A percentile compares a stretch with the other conserved stretches of the same genome.
These are phyloP conservation scores for Pseudogymnoascus sp. DNA, from an alignment of 2,329 filamentous ascomycete genomes.

Conservation along the genomic window DNA sequence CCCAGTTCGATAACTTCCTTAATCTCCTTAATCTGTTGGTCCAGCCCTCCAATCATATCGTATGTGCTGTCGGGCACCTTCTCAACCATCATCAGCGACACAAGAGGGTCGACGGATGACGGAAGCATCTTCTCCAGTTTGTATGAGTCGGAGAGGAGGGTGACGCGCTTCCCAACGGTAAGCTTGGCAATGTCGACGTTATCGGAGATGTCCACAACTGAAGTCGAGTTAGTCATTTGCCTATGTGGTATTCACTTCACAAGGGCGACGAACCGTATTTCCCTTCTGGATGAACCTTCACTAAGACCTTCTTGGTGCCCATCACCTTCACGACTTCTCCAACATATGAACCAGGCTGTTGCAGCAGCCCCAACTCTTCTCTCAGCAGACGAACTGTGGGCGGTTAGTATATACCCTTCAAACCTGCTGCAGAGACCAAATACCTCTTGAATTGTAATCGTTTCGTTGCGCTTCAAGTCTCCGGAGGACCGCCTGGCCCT, in stretches of 20 bases:
- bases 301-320: constrained; percentile 97
- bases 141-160: constrained; percentile 93
- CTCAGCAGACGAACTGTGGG: constrained; percentile 72
- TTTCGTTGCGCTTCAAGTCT: constrained; percentile 96
- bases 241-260: background rate
- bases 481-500: constrained; percentile 91
- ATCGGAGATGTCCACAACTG: constrained; percentile 94
- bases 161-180: constrained; percentile 94
- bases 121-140: constrained; percentile 98
- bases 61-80: constrained; percentile 99
- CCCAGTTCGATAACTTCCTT: constrained; percentile 99
- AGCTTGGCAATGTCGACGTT: constrained; percentile 92
- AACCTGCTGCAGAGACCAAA: background rate
- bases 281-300: constrained; percentile 97
- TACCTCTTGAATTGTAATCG: constrained; percentile 88
- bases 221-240: constrained; percentile 18
- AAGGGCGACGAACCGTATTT: constrained; percentile 76
- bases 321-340: constrained; percentile 99
- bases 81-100: constrained; percentile 99
- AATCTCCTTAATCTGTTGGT: constrained; percentile 99
- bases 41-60: constrained; percentile 98
- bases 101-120: constrained; percentile 94
- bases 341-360: constrained; percentile 96
- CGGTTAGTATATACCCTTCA: constrained; percentile 20
- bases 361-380: constrained; percentile 90